Evolutionary conservation across 805 yeast species (phyloP), one percentile per base, ranked within the genome.

Genomic region (Crinitomyces ghanaensis): DNA sequence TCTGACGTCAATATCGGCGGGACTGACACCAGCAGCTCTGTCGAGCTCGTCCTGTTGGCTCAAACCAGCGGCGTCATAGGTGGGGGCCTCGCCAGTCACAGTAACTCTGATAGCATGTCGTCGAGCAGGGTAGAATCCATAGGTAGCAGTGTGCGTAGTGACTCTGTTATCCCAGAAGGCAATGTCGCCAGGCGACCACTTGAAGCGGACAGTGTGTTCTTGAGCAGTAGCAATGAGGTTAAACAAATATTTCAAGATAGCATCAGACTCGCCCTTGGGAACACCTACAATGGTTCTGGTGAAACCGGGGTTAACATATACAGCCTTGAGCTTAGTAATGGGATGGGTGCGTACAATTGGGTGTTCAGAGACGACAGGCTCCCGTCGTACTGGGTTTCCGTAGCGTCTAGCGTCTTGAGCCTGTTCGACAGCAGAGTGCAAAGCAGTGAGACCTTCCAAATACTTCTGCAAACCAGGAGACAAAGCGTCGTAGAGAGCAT

Each of bases 41-140:
- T 54, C 54, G n/a, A 45, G 38, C 19, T 30, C 33, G 4, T 31
- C 42, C 38, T 45, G 50, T 35, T 47, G 49, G n/a, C 45, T 38
- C 21, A 23, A 39, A n/a, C 56, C 55, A 6, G 36, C 29, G 18
- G 31, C 31, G 28, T 43, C 50, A 33, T 34, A 47, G 31, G 35
- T 32, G 0, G 91, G 88, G 49, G 77, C 66, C 54, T 80, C 88
- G 43, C 74, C 86, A 46, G 70, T 69, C 3, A 80, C 75, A 12
- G 85, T 77, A 37, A 79, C 69, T 54, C 88, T 68, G 49, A 74
- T 73, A 6, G 80, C 81, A 44, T 79, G 88, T 54, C 91, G 70
- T 16, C 72, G 63, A 25, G 66, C 70, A 12, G 78, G 75, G 43
- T 70, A 77, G 77, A 82, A 79, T 48, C 80, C 88, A 35, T 72